Percentiles rank a stretch among this genome's conserved stretches.
phyloP scores from a whole-genome alignment of 441 rosid genomes.

The Gossypium trilobum region DNA sequence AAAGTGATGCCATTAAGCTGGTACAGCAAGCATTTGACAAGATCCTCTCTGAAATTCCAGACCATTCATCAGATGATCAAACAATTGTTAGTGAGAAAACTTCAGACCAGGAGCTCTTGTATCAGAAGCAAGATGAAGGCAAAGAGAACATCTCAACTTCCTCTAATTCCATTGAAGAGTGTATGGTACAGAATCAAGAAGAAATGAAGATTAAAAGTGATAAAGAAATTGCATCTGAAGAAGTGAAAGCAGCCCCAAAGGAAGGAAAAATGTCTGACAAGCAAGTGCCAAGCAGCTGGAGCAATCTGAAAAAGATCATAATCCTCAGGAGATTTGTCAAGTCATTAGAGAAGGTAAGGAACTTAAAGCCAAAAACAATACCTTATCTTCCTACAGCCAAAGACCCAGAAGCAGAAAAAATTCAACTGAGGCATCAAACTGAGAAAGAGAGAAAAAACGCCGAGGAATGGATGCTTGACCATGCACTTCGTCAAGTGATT shows the following conservation, averaged over 20 bases:
- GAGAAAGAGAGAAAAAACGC: constrained; percentile 52
- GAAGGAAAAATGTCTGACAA: constrained; percentile 23
- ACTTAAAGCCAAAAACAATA: constrained; percentile 39
- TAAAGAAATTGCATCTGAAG: constrained; percentile 12
- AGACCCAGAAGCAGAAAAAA: constrained; percentile 40
- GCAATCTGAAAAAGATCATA: constrained; percentile 60
- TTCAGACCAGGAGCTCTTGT: constrained; percentile 32
- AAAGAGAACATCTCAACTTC: constrained; percentile 23
- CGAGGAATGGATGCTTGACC: constrained; percentile 94
- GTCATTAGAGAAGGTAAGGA: constrained; percentile 58
- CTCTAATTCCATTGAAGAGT: constrained; percentile 23
- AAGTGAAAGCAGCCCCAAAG: constrained; percentile 26
- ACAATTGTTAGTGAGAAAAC: constrained; percentile 25
- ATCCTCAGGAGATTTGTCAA: constrained; percentile 68
- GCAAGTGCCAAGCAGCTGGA: constrained; percentile 58
- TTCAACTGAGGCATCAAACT: constrained; percentile 42
- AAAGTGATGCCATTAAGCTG: constrained; percentile 53
- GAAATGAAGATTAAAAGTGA: constrained; percentile 12
- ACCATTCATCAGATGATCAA: constrained; percentile 52
- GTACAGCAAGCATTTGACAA: constrained; percentile 73
- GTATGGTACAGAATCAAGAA: constrained; percentile 7
- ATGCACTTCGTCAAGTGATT: constrained; percentile 75
- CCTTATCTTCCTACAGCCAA: constrained; percentile 21
- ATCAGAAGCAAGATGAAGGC: constrained; percentile 24
- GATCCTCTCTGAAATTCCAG: constrained; percentile 66